These are phyloP conservation scores for Perkinsus marinus DNA, from an alignment of 169 alveolate genomes.

Conservation along the genomic window DNA sequence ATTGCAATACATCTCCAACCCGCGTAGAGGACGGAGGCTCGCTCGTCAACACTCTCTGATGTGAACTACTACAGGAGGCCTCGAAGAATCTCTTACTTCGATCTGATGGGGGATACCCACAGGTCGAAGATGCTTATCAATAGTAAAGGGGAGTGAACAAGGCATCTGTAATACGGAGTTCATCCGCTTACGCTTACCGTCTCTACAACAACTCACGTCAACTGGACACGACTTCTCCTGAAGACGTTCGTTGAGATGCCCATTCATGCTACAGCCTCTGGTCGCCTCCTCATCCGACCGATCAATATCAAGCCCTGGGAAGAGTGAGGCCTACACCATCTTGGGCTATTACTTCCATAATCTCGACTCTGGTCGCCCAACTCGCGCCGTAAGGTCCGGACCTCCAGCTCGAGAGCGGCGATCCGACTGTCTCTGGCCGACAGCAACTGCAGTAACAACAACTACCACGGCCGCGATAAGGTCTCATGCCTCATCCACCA, in stretches of 20 bases:
- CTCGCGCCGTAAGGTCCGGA: not conserved
- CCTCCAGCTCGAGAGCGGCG: not conserved
- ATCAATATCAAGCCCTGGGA: too few relatives aligned
- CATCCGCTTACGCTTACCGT: too few relatives aligned
- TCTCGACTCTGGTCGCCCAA: not conserved
- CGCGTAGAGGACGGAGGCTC: not conserved
- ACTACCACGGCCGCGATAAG: not conserved
- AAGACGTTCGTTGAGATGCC: too few relatives aligned
- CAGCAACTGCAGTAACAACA: not conserved
- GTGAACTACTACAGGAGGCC: too few relatives aligned
- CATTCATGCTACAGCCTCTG: too few relatives aligned
- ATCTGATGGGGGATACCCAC: not conserved
- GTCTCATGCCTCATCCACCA: not conserved
- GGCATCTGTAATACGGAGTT: too few relatives aligned
- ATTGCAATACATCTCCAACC: not conserved
- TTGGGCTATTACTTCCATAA: not conserved
- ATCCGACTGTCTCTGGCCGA: not conserved
- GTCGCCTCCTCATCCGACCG: too few relatives aligned
- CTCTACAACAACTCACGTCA: too few relatives aligned
- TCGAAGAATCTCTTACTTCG: not conserved
- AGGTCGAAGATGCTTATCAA: too few relatives aligned
- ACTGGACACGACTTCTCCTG: too few relatives aligned
- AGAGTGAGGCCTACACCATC: too few relatives aligned
- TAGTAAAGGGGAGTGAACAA: too few relatives aligned
- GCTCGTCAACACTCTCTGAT: not conserved